Evolutionary conservation across 352 stramenopile genomes (phyloP), one percentile per base, ranked within the genome.

Genomic region (Achlya hypogyna): DNA sequence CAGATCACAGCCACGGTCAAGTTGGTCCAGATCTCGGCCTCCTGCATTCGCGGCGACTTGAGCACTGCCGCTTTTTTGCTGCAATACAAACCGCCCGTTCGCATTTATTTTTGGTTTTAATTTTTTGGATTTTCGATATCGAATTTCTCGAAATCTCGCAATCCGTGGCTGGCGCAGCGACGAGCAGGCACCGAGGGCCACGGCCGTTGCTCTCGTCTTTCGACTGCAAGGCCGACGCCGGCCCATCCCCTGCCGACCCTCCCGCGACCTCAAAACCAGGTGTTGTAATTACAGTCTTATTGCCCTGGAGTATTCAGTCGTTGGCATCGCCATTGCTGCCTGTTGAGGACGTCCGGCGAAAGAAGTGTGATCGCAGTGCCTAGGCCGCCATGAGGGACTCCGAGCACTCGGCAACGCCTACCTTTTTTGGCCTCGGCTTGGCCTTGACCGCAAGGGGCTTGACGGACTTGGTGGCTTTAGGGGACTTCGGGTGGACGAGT

Each of bases 1-100:
- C 86, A 78, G 40, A 79, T 42, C 64, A 77, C 81, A 25, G 78
- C 82, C 29, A 91, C 71, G 18, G 81, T 34, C 23, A 91, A 73
- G 60, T 89, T 81, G 14, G 69, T 51, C 76, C 78, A 88, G 29
- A 91, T 29, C 53, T 79, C 75, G 18, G 56, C 34, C 38, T 67
- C 60, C 23, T 49, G 60, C 60, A 67, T 67, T 8, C 35, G 29
- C n/a, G n/a, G n/a, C n/a, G n/a, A n/a, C n/a, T n/a, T n/a, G n/a
- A n/a, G n/a, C n/a, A n/a, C n/a, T n/a, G n/a, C n/a, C 38, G 38
- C 12, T 45, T 45, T 45, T 45, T 45, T 45, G n/a, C 38, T 45
- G 12, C 38, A 9, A 56, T 56, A 35, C 25, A 56, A 31, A 56
- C 49, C 10, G 10, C 49, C n/a, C n/a, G n/a, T n/a, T n/a, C n/a